A percentile compares a stretch with the other conserved stretches of the same genome.
These are phyloP conservation scores for Stentor roeselii DNA, from an alignment of 73 alveolate species.

Conservation along the genomic window DNA sequence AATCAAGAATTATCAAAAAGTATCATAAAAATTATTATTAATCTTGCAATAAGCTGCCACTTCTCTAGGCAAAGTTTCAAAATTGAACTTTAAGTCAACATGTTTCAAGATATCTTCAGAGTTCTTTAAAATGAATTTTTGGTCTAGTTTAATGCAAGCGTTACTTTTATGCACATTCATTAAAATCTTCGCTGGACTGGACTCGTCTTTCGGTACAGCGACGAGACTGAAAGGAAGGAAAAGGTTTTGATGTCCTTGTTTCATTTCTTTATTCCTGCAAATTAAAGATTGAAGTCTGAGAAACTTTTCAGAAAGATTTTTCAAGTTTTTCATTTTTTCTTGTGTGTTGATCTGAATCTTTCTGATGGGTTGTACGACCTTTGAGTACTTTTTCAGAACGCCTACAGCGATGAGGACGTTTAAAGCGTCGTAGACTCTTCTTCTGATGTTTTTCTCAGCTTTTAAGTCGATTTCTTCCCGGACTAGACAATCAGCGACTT, in stretches of 20 bases:
- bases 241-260: background rate
- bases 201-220: background rate
- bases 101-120: background rate
- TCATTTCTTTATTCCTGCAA: conserved; percentile 12
- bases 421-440: conserved; percentile 91
- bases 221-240: background rate
- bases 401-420: conserved; percentile 80
- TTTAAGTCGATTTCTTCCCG: conserved; percentile 48
- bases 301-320: conserved; percentile 12
- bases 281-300: background rate
- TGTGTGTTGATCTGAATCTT: conserved; percentile 6
- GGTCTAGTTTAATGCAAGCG: background rate
- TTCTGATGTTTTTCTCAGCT: conserved; percentile 77
- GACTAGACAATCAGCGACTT: conserved; percentile 68
- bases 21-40: too few relatives aligned
- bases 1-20: too few relatives aligned
- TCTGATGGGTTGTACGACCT: conserved; percentile 48
- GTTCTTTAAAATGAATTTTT: background rate
- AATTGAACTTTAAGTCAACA: too few relatives aligned
- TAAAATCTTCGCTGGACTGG: background rate
- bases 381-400: conserved; percentile 61
- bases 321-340: background rate
- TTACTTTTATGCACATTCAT: background rate
- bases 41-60: background rate
- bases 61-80: background rate